These are phyloP conservation scores for Yamadazyma paraphyllophila DNA, from an alignment of 805 yeast species.

Conservation along the genomic window DNA sequence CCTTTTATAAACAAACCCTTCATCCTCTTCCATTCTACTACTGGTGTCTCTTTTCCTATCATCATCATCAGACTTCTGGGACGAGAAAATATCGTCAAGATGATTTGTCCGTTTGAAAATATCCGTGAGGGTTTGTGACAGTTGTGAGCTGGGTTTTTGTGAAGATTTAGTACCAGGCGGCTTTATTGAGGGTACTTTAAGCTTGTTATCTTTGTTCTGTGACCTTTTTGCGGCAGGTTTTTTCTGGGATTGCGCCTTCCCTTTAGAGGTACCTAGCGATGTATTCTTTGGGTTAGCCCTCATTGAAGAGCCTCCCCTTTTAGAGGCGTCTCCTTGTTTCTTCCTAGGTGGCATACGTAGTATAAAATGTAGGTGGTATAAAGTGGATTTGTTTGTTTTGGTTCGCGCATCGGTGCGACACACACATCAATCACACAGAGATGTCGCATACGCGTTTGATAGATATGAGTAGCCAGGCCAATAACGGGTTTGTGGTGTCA, in stretches of 20 bases:
- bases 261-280: no score
- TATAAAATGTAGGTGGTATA: neutral
- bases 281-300: no score
- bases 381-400: slow-evolving; percentile 3
- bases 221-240: no score
- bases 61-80: slow-evolving; percentile 5
- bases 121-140: slow-evolving; percentile 2
- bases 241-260: no score
- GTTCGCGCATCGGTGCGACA: neutral
- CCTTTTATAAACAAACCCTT: slow-evolving; percentile 32
- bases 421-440: no score
- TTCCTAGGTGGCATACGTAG: neutral
- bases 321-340: no score
- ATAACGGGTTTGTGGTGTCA: neutral
- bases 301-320: no score
- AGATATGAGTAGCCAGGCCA: no score
- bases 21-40: slow-evolving; percentile 23
- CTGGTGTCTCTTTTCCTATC: neutral
- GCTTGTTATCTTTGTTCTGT: no score
- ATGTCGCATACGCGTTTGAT: no score
- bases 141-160: neutral
- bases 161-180: no score
- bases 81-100: slow-evolving; percentile 13
- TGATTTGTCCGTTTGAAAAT: slow-evolving; percentile 12
- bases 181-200: no score